These are phyloP conservation scores for Sporothrix luriei DNA, from an alignment of 2,329 filamentous ascomycete genomes.

Conservation along the genomic window DNA sequence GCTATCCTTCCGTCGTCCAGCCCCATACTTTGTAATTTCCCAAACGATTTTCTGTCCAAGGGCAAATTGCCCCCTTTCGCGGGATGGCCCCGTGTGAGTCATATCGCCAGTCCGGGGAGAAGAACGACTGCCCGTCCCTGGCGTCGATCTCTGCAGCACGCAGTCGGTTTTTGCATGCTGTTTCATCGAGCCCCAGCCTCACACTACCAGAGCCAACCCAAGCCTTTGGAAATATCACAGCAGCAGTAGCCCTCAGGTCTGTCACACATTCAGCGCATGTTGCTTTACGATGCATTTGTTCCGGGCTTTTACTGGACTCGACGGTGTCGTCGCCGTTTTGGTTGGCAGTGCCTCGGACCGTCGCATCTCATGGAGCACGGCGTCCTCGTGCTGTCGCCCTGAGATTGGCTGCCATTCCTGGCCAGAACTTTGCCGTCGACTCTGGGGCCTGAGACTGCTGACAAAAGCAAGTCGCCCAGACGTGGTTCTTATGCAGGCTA, in stretches of 20 bases:
- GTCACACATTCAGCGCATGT: slow-evolving; percentile 14
- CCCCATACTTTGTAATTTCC: slow-evolving; percentile 16
- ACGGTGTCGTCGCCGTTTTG: neutral
- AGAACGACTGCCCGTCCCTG: too few species aligned
- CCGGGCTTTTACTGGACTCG: neutral
- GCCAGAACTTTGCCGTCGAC: slow-evolving; percentile 7
- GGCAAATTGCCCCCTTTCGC: slow-evolving; percentile 8
- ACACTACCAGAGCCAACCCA: neutral
- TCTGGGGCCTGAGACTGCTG: slow-evolving; percentile 10
- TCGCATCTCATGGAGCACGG: neutral
- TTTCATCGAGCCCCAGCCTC: slow-evolving; percentile 18
- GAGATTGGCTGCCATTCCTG: slow-evolving; percentile 16
- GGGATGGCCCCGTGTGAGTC: slow-evolving; percentile 28
- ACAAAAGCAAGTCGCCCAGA: slow-evolving; percentile 18
- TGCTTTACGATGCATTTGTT: neutral
- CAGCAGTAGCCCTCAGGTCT: neutral
- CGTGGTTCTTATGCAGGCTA: slow-evolving; percentile 1
- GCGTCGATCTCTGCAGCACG: slow-evolving; percentile 19
- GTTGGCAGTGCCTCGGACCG: too few species aligned
- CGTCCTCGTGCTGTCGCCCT: neutral
- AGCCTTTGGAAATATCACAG: neutral
- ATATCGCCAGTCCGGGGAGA: slow-evolving; percentile 14
- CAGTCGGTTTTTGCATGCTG: slow-evolving; percentile 20
- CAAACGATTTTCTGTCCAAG: neutral
- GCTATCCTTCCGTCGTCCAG: too few species aligned